Base-by-base conservation (phyloP, 2,329 filamentous ascomycete genomes). In the Gnomoniopsis smithogilvyi region DNA sequence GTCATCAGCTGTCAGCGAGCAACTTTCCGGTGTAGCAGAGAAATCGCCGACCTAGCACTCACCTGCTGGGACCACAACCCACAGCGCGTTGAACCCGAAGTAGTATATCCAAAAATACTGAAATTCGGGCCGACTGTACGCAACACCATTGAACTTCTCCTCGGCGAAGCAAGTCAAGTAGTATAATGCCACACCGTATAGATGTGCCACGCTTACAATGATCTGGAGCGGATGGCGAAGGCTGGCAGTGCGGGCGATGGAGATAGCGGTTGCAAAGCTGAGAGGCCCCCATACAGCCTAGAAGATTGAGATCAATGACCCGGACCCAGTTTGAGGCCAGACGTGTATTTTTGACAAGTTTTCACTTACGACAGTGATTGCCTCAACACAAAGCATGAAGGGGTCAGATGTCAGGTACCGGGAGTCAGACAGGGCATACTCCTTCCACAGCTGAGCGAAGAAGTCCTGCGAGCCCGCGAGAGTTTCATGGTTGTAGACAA, bases 371-470 rank as follows among this genome's bases (percentile, higher is more conserved):
- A 86, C 86, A 1, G 92, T 96, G 63, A 96, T 85, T 19, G 82
- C 85, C 78, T 96, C 92, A 72, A 96, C 88, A 71, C 90, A 93
- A n/a, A 96, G 78, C 66, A 95, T 92, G 67, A 96, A 92, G 1
- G 88, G 82, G 69, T 95, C 90, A 19, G 87, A 86, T 2, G 88
- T 92, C 66, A 96, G 77, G 69, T 96, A 96, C 47, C 92, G 83
- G 56, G 92, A 96, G 75, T 96, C 92, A 2, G 90, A 93, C 36
- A 93, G 80, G 3, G 90, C 82, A 71, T 96, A 96, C 73, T 96
- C 92, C 70, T 96, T 96, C 92, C 92, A 96, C 48, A 96, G 78
- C 76, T 96, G 91, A 2, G 88, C 91, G 58, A 93, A 88, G 8
- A 95, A 75, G 56, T 87, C 86, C 70, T 92, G 88, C 61, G 84